Conservation (phyloP, 495 filamentous ascomycete species). For the Chlorociboria aeruginascens region DNA sequence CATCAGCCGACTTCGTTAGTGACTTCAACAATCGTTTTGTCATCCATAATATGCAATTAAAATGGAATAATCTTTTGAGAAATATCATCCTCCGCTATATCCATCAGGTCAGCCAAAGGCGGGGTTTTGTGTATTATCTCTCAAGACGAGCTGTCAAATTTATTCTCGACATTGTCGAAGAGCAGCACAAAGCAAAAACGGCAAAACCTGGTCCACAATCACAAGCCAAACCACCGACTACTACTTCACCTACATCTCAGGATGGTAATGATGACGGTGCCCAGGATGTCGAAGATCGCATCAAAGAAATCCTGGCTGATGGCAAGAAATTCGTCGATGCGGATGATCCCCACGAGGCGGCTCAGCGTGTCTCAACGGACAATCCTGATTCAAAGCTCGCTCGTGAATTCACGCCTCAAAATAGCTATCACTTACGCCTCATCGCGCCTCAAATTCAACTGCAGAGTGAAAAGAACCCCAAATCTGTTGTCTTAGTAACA, state of each 20-base stretch:
- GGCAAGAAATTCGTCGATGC: constrained; percentile 72
- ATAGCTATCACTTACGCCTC: constrained; percentile 85
- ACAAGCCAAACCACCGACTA: constrained; percentile 22
- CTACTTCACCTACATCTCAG: constrained; percentile 23
- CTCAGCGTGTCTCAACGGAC: constrained; percentile 33
- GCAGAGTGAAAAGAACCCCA: constrained; percentile 94
- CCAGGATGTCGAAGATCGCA: constrained; percentile 66
- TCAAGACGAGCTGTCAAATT: constrained; percentile 94
- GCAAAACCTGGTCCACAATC: constrained; percentile 23
- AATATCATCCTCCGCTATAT: constrained; percentile 97
- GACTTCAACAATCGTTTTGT: constrained; percentile 99
- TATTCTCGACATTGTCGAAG: constrained; percentile 92
- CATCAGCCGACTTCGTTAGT: constrained; percentile 15
- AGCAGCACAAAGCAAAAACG: constrained; percentile 61
- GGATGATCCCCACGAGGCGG: constrained; percentile 39
- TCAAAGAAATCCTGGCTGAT: constrained; percentile 77
- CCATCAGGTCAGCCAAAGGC: constrained; percentile 90
- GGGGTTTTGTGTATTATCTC: constrained; percentile 96
- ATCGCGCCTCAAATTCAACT: constrained; percentile 96
- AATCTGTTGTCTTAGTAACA: constrained; percentile 82
- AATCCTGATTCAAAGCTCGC: constrained; percentile 64
- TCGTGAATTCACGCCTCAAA: constrained; percentile 84
- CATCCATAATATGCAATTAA: constrained; percentile 91
- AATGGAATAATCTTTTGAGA: constrained; percentile 93
- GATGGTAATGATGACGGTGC: constrained; percentile 41